These are phyloP conservation scores for Scedosporium boydii DNA, from an alignment of 2,329 filamentous ascomycete species.

Conservation along the genomic window DNA sequence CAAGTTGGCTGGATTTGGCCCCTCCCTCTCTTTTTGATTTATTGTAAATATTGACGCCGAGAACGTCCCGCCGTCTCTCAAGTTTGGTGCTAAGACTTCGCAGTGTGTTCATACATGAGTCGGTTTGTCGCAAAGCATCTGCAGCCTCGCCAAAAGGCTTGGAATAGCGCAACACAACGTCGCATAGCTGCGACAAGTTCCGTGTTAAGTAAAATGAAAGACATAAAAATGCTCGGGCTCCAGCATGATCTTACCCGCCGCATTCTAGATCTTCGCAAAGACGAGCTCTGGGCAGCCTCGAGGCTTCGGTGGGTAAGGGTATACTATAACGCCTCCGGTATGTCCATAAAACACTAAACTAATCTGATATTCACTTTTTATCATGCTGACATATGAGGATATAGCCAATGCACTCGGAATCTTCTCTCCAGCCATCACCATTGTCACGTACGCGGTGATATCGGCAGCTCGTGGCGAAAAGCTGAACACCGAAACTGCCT, in stretches of 20 bases:
- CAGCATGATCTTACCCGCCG: not conserved
- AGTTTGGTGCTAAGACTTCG: not conserved
- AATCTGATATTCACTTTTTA: not conserved
- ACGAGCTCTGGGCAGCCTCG: not conserved
- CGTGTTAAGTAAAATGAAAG: not conserved
- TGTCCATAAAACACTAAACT: not conserved
- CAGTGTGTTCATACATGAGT: slow-evolving; percentile 2
- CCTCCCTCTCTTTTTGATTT: slow-evolving; percentile 1
- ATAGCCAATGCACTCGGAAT: not conserved
- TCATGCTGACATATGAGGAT: not conserved
- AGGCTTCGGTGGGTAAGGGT: not conserved
- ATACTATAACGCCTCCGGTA: not conserved
- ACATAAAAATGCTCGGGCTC: slow-evolving; percentile 6
- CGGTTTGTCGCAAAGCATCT: slow-evolving; percentile 3
- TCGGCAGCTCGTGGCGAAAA: not conserved
- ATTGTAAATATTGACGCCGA: not conserved
- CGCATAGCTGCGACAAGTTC: not conserved
- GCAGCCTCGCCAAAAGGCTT: not conserved
- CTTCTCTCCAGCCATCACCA: not conserved
- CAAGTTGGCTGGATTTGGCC: slow-evolving; percentile 3
- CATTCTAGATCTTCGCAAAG: not conserved
- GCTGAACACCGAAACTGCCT: not conserved
- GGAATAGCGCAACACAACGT: slow-evolving; percentile 1
- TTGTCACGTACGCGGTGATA: not conserved
- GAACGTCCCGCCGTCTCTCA: no score